phyloP scores from a whole-genome alignment of 1,139 yeast species.

The Geotrichum cucujoidarum region DNA sequence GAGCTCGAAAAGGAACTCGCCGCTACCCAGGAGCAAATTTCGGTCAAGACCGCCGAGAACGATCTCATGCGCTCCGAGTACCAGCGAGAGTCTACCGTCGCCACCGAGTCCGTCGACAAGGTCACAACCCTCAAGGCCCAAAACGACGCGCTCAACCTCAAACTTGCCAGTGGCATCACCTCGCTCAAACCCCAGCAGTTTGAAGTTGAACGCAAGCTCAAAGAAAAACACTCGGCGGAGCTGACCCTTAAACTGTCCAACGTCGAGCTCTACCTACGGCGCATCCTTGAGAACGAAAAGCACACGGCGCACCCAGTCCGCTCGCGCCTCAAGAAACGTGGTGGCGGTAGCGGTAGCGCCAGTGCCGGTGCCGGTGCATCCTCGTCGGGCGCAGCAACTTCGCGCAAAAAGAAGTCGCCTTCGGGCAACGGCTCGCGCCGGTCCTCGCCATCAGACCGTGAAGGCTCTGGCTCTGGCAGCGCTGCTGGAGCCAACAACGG shows the following conservation, averaged over 20 bases:
- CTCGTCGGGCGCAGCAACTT: constrained; percentile 9
- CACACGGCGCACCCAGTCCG: constrained; percentile 4
- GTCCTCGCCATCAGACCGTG: constrained; percentile 12
- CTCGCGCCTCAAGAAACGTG: constrained; percentile 23
- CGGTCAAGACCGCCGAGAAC: constrained; percentile 48
- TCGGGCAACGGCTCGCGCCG: constrained; percentile 16
- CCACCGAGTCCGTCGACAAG: constrained; percentile 47
- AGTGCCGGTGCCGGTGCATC: not conserved
- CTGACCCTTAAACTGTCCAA: constrained; percentile 28
- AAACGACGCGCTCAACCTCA: constrained; percentile 34
- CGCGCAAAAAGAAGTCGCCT: constrained; percentile 31
- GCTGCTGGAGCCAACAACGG: constrained; percentile 7
- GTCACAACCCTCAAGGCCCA: constrained; percentile 38
- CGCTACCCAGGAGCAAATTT: constrained; percentile 39
- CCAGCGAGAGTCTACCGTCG: constrained; percentile 53
- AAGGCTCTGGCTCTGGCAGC: not conserved
- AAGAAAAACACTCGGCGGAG: constrained; percentile 32
- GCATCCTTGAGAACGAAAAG: constrained; percentile 34
- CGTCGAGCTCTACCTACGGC: constrained; percentile 36
- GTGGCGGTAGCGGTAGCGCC: constrained; percentile 34
- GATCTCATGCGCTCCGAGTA: constrained; percentile 65
- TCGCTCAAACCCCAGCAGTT: constrained; percentile 29
- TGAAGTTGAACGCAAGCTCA: constrained; percentile 31
- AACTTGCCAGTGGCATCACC: constrained; percentile 31
- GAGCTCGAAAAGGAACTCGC: constrained; percentile 41